A percentile compares a stretch with the other conserved stretches of the same genome.
Evolutionary conservation across 1,139 yeast genomes (phyloP).

Genomic region (Ogataea hybrid): DNA sequence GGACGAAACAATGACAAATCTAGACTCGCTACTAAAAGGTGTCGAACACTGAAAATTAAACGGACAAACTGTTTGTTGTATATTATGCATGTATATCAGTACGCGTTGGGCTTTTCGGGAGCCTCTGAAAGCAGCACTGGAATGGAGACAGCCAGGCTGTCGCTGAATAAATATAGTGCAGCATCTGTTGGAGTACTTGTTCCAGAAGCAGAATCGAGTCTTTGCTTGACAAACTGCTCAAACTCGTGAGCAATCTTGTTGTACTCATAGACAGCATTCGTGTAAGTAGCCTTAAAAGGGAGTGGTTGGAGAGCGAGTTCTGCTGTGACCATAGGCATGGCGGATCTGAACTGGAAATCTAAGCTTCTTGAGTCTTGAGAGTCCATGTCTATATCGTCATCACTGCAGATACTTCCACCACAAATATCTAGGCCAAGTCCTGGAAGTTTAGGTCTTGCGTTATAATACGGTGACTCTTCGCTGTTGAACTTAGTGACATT

Average conservation of each 20-base stretch:
- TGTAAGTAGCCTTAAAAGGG: not conserved
- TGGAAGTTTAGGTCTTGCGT: conserved; percentile 21
- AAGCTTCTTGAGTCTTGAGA: conserved; percentile 8
- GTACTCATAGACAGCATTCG: conserved; percentile 23
- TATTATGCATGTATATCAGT: conserved; percentile 5
- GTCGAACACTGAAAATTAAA: not conserved
- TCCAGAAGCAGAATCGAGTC: conserved; percentile 10
- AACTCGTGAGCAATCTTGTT: conserved; percentile 32
- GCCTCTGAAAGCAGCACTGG: conserved; percentile 45
- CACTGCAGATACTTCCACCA: conserved; percentile 7
- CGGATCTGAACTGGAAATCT: conserved; percentile 11
- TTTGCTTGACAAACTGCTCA: conserved; percentile 28
- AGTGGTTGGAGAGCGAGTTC: not conserved
- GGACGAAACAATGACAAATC: not conserved
- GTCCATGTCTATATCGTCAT: conserved; percentile 10
- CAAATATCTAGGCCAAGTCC: conserved; percentile 9
- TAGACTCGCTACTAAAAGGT: not conserved
- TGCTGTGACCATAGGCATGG: conserved; percentile 4
- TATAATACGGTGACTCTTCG: conserved; percentile 3
- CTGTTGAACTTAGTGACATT: conserved; percentile 14
- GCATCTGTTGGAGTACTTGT: conserved; percentile 5
- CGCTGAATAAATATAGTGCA: conserved; percentile 4
- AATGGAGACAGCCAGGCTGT: conserved; percentile 23
- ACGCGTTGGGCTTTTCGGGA: conserved; percentile 26
- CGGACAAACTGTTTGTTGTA: not conserved